Evolutionary conservation across 2,329 filamentous ascomycete genomes (phyloP), one percentile per base, ranked within the genome.

Genomic region (Dendrostoma leiphaemia): DNA sequence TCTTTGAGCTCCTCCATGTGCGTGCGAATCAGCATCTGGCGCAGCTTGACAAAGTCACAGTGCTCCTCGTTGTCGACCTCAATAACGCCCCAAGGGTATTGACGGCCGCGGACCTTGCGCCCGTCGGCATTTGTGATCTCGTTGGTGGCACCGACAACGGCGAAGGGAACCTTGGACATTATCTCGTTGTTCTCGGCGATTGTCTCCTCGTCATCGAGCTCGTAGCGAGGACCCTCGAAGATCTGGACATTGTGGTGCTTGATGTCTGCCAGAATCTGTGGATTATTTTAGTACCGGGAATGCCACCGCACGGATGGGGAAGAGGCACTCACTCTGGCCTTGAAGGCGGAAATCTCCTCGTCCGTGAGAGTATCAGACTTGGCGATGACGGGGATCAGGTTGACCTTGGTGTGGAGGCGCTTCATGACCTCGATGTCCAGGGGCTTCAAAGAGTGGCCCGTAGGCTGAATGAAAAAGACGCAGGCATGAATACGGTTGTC

Each of bases 1-100:
- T 99, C 94, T 87, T 99, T 99, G 80, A 99, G 91, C 79, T 99
- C 94, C 74, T 99, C 94, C 94, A 99, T 99, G 83, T 99, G 94
- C 54, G 94, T 99, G 73, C 94, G 90, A 79, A 99, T 97, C 64
- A 99, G 86, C 94, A 99, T 99, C 77, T 99, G 94, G 74, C 94
- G 91, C 59, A 99, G 86, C 86, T 99, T 99, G 76, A 97, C 94
- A 64, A 99, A 99, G 78, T 99, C 94, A 70, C 94, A 99, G 81
- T 99, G 94, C 75, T 99, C 94, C 83, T 99, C 94, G 73, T 99
- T 99, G 77, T 99, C 94, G 61, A 99, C 94, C 77, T 99, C 94
- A 63, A 99, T 97, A 66, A 94, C 86, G 78, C 94, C 94, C 94
- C 94, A 99, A 15, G 94, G 94, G 78, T 97, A 97, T 65, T 89